Conservation (phyloP, 257 asterid species). For the Nyctanthes arbortristis region DNA sequence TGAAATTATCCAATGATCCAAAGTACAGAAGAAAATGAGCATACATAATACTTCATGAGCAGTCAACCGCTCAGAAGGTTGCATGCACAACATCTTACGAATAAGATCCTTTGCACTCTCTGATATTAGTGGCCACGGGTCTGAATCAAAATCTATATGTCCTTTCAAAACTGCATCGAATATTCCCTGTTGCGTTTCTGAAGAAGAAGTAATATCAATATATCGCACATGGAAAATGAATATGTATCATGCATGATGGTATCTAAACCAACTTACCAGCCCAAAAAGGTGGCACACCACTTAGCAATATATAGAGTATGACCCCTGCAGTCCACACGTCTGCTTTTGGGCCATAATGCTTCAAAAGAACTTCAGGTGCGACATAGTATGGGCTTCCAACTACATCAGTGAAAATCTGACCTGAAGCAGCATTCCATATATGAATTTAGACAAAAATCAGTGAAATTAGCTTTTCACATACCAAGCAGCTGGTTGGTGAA, state of each 20-base stretch:
- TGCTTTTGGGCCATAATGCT: constrained; percentile 92
- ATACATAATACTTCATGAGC: constrained; percentile 90
- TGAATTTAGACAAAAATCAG: constrained; percentile 17
- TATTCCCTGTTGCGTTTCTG: constrained; percentile 90
- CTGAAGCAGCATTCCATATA: constrained; percentile 41
- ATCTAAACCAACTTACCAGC: constrained; percentile 67
- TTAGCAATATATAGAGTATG: constrained; percentile 78
- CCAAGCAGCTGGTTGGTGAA: constrained; percentile 6
- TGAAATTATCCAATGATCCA: constrained; percentile 1
- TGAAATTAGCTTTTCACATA: background rate
- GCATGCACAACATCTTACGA: constrained; percentile 80
- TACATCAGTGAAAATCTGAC: constrained; percentile 87
- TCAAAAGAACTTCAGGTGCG: constrained; percentile 92
- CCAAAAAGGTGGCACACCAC: constrained; percentile 99
- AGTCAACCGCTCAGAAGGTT: constrained; percentile 70
- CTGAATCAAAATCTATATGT: constrained; percentile 75
- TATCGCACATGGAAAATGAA: constrained; percentile 1
- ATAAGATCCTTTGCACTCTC: constrained; percentile 87
- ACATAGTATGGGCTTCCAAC: constrained; percentile 98
- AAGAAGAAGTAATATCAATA: constrained; percentile 30
- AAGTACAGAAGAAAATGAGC: constrained; percentile 25
- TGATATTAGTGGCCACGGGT: constrained; percentile 84
- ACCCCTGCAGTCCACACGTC: constrained; percentile 99
- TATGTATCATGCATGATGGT: background rate
- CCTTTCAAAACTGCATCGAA: constrained; percentile 88